Percentiles rank a stretch among this genome's conserved stretches.
Evolutionary conservation across 192 early-diverging fungal species (phyloP).

Genomic region (Rhizoclosmatium sp.): DNA sequence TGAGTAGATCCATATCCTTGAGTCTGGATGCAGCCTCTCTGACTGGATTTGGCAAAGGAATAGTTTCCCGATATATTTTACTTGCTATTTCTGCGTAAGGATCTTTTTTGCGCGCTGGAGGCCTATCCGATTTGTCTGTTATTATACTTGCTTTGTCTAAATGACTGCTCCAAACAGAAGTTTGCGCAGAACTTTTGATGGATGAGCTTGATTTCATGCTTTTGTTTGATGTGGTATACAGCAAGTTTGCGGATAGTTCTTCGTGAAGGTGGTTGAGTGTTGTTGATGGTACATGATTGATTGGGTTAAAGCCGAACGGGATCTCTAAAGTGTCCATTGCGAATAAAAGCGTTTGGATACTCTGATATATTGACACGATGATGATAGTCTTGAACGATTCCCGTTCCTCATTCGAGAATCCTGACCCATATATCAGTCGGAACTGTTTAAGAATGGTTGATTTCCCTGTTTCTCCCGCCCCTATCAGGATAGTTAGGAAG

Average conservation of each 20-base stretch:
- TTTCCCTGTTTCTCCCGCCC: constrained; percentile 57
- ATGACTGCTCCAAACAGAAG: not conserved
- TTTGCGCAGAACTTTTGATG: not conserved
- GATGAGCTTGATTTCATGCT: not conserved
- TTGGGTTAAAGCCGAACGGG: constrained; percentile 33
- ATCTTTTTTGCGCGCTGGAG: not conserved
- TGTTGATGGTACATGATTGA: not conserved
- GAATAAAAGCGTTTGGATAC: constrained; percentile 41
- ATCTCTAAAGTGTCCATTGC: constrained; percentile 45
- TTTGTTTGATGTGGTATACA: not conserved
- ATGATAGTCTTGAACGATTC: constrained; percentile 42
- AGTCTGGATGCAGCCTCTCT: not conserved
- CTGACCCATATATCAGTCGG: constrained; percentile 52
- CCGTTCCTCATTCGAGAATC: constrained; percentile 43
- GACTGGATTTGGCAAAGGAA: not conserved
- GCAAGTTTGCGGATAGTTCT: too few relatives aligned
- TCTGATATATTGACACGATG: constrained; percentile 41
- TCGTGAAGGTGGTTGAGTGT: not conserved
- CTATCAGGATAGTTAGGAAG: not conserved
- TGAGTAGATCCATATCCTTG: not conserved
- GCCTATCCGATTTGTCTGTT: not conserved
- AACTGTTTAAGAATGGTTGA: constrained; percentile 58
- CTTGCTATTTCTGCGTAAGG: not conserved
- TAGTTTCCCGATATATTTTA: not conserved
- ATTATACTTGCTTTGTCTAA: not conserved